Conservation (phyloP, 345 rosid species). For the Corchorus olitorius region DNA sequence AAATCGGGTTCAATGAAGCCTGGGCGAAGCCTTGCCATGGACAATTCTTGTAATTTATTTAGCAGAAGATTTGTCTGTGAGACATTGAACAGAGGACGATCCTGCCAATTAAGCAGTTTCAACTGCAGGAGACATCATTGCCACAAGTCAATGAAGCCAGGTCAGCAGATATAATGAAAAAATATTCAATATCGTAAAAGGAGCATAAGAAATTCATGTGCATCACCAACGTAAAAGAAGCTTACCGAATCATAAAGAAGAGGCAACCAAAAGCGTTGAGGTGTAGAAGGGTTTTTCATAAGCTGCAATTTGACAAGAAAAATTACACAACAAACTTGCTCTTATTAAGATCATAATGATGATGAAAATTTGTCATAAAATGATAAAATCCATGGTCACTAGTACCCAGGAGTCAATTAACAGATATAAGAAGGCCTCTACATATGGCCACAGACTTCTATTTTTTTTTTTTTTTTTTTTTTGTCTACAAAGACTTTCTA, state of each 20-base stretch:
- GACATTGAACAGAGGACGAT: constrained; percentile 63
- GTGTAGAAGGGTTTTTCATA: constrained; percentile 87
- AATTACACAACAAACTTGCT: background rate
- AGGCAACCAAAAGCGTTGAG: constrained; percentile 90
- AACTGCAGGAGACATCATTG: constrained; percentile 43
- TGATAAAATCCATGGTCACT: background rate
- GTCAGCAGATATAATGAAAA: background rate
- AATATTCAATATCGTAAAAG: too few relatives aligned
- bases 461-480: too few relatives aligned
- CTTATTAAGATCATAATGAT: background rate
- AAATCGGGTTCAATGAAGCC: constrained; percentile 61
- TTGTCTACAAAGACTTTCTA: too few relatives aligned
- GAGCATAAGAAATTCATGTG: background rate
- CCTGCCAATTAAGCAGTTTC: constrained; percentile 79
- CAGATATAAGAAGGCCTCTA: background rate
- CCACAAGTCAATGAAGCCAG: background rate
- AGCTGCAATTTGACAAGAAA: constrained; percentile 53
- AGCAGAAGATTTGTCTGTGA: constrained; percentile 69
- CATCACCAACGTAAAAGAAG: background rate
- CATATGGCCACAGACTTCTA: background rate
- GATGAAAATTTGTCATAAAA: background rate
- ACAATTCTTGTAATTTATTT: constrained; percentile 82
- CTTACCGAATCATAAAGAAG: constrained; percentile 88
- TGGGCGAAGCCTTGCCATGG: constrained; percentile 72
- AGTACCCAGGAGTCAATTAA: background rate